Conservation (phyloP, 2,329 filamentous ascomycete species). For the Aspergillus novofumigatus region DNA sequence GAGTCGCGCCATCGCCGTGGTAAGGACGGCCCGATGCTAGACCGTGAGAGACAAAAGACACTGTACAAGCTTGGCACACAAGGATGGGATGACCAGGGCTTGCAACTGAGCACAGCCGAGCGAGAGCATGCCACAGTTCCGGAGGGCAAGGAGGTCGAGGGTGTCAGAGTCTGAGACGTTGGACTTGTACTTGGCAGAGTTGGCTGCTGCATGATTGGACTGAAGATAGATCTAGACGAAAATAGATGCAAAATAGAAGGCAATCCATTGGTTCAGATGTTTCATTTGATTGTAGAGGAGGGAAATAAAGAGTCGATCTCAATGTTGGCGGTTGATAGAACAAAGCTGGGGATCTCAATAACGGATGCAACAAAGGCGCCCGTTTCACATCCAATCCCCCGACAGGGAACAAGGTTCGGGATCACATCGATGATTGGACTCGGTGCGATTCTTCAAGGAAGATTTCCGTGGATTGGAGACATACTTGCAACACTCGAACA, state of each 20-base stretch:
- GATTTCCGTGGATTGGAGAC: background rate
- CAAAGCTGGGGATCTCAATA: background rate
- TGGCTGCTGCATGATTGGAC: background rate
- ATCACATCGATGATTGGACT: background rate
- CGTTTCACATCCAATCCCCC: background rate
- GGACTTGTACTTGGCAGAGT: background rate
- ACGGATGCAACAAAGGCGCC: background rate
- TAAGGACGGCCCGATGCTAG: slow-evolving; percentile 29
- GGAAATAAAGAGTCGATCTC: background rate
- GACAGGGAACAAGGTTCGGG: background rate
- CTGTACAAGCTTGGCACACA: slow-evolving; percentile 38
- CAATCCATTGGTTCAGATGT: background rate
- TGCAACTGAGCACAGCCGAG: slow-evolving; percentile 36
- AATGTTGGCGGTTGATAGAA: background rate
- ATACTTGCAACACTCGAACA: background rate
- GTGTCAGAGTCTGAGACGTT: slow-evolving; percentile 21
- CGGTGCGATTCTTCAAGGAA: background rate
- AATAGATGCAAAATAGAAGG: background rate
- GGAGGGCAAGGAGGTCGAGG: slow-evolving; percentile 30
- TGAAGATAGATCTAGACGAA: background rate
- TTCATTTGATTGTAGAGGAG: background rate
- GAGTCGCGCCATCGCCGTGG: slow-evolving; percentile 41
- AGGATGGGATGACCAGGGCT: slow-evolving; percentile 42
- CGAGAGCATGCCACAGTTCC: slow-evolving; percentile 32
- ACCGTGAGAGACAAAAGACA: slow-evolving; percentile 34